Base-by-base conservation (phyloP, 169 alveolate genomes). In the Cryptosporidium muris region DNA sequence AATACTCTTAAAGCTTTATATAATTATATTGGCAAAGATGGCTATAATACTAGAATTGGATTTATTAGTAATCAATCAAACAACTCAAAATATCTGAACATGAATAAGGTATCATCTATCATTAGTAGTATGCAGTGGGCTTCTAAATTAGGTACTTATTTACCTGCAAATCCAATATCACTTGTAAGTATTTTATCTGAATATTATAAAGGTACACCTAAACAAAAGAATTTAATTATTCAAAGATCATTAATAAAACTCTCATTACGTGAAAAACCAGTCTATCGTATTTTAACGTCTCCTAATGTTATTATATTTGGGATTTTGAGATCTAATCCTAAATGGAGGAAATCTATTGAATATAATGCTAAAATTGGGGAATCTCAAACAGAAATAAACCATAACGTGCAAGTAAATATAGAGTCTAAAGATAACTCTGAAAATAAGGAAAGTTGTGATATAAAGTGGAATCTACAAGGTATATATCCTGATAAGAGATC, bases 161-260 rank as follows among this genome's bases (percentile, higher is more conserved):
- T 74, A 12, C 85, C 85, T 54, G 85, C 85, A 8, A 74, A 74
- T 74, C 85, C 85, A n/a, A 74, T 74, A 43, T 66, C 85, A 3
- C 36, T 74, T 25, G 68, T 74, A 58, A 68, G 85, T 6, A 34
- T 74, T 9, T 51, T 74, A 38, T 74, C 85, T 7, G 49, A 74
- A 14, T 74, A 58, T 58, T 42, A 63, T 2, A 34, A 58, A 43
- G n/a, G 58, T 42, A 11, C 74, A 6, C 74, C 54, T 7, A 54
- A 25, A 4, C 38, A 40, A 16, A 74, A 54, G 16, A 66, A 74
- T 25, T n/a, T 74, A 16, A 45, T 62, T 2, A 74, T 74, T 40
- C 85, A 74, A 0, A 49, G 85, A 7, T 74, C 85, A 2, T 34
- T 74, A 8, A 68, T 74, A 1, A 74, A 74, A 51, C 68, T 74